Conservation (phyloP, 2,329 filamentous ascomycete genomes). For the Ophiognomonia clavigignenti-juglandacearum region DNA sequence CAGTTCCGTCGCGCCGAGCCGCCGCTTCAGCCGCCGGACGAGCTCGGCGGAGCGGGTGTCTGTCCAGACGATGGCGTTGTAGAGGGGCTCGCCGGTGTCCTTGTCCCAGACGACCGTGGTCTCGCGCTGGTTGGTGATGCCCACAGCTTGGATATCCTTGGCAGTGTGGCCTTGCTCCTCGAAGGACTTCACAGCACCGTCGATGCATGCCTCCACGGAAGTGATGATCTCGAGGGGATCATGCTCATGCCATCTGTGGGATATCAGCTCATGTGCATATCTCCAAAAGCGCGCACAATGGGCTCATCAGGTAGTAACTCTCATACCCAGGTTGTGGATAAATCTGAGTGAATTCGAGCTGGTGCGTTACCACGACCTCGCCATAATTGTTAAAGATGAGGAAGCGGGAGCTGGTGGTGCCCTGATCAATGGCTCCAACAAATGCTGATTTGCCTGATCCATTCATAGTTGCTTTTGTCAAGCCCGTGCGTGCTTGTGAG, state of each 20-base stretch:
- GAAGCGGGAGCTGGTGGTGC: slow-evolving; percentile 73
- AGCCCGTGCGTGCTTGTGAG: background rate
- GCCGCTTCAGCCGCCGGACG: slow-evolving; percentile 66
- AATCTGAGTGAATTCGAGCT: slow-evolving; percentile 70
- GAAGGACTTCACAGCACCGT: slow-evolving; percentile 66
- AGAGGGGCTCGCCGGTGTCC: slow-evolving; percentile 68
- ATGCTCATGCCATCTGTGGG: slow-evolving; percentile 74
- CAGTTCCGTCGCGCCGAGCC: slow-evolving; percentile 62
- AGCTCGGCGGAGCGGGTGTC: slow-evolving; percentile 72
- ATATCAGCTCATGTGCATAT: background rate
- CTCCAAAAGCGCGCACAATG: slow-evolving; percentile 10
- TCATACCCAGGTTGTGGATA: slow-evolving; percentile 73
- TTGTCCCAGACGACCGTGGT: slow-evolving; percentile 78
- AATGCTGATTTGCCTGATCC: slow-evolving; percentile 33
- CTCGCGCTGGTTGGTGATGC: slow-evolving; percentile 81
- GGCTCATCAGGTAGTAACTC: slow-evolving; percentile 24
- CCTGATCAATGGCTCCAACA: slow-evolving; percentile 75
- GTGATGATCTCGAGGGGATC: slow-evolving; percentile 69
- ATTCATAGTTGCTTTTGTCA: background rate
- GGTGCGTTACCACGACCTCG: slow-evolving; percentile 66
- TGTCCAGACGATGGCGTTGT: slow-evolving; percentile 82
- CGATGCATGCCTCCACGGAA: slow-evolving; percentile 72
- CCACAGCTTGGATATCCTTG: slow-evolving; percentile 67
- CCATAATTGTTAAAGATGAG: slow-evolving; percentile 71
- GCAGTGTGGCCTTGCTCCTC: slow-evolving; percentile 61